Conservation (phyloP, 2,329 filamentous ascomycete species). For the Stagonosporopsis tanaceti region DNA sequence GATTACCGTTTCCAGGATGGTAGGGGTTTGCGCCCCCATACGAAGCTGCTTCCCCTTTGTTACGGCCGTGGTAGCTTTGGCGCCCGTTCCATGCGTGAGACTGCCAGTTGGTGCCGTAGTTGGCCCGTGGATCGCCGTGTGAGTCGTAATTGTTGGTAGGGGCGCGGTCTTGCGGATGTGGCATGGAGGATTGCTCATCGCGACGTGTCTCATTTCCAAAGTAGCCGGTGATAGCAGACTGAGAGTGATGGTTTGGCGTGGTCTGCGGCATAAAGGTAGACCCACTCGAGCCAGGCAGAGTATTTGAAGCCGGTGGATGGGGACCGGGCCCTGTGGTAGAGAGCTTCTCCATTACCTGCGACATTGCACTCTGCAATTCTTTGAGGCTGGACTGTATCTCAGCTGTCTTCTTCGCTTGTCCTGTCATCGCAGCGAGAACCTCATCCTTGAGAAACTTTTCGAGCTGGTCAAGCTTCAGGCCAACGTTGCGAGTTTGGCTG, state of each 20-base stretch:
- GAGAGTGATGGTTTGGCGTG: slow-evolving; percentile 32
- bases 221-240: slow-evolving; percentile 31
- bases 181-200: slow-evolving; percentile 21
- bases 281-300: slow-evolving; percentile 12
- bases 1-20: slow-evolving; percentile 22
- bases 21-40: slow-evolving; percentile 35
- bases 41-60: slow-evolving; percentile 33
- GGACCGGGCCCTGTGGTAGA: slow-evolving; percentile 15
- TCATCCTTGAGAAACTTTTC: slow-evolving; percentile 37
- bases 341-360: slow-evolving; percentile 29
- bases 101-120: slow-evolving; percentile 26
- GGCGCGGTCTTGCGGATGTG: slow-evolving; percentile 23
- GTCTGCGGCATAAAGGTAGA: slow-evolving; percentile 2
- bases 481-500: slow-evolving; percentile 31
- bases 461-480: slow-evolving; percentile 38
- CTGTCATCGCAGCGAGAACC: slow-evolving; percentile 31
- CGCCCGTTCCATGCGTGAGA: slow-evolving; percentile 26
- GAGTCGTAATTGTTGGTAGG: slow-evolving; percentile 23
- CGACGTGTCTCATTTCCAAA: slow-evolving; percentile 27
- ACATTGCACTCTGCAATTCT: slow-evolving; percentile 36
- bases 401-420: slow-evolving; percentile 36
- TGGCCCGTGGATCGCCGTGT: slow-evolving; percentile 24
- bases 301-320: slow-evolving; percentile 4
- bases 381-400: slow-evolving; percentile 37
- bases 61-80: slow-evolving; percentile 24